Evolutionary conservation across 495 filamentous ascomycete species (phyloP), one percentile per base, ranked within the genome.

Genomic region (Aspergillus campestris): DNA sequence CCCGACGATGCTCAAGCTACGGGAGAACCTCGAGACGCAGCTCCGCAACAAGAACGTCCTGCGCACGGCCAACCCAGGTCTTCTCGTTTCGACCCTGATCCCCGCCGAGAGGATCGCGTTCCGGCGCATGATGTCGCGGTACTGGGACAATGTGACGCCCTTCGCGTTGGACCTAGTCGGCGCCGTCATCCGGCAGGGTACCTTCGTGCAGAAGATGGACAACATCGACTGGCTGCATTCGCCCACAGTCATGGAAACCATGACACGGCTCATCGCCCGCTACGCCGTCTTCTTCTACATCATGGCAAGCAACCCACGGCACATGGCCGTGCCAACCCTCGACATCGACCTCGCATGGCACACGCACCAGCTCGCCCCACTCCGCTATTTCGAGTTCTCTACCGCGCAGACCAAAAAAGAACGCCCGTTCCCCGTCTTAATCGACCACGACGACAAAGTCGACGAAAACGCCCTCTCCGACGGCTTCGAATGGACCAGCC

Each of bases 371-470:
- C 74, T 94, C 12, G 78, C 69, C 5, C 86, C 88, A 0, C 54
- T 56, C 11, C 45, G 58, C 12, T 94, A 94, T 62, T 82, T 75
- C 53, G 33, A 39, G n/a, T 85, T 71, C 57, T 78, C 72, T n/a
- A 40, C 35, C 32, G 11, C 44, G 45, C 45, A 15, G 10, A 53
- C 54, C 7, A 29, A 34, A 49, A 3, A 35, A 18, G 18, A 44
- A 15, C 12, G 37, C 27, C 7, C 10, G 10, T 10, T 6, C 18
- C 3, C 44, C 13, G 52, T 45, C n/a, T 84, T 89, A 56, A 72
- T 92, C 47, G 84, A 90, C 55, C 89, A 94, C 60, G 84, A 94
- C 61, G 89, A 94, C 72, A 88, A 89, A 58, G 81, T 94, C 30
- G 77, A 76, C 12, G 82, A 86, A 44, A 66, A 56, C 34, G 66